Conservation (phyloP, 1,284 basidiomycete species). For the Rhodotorula sp. region DNA sequence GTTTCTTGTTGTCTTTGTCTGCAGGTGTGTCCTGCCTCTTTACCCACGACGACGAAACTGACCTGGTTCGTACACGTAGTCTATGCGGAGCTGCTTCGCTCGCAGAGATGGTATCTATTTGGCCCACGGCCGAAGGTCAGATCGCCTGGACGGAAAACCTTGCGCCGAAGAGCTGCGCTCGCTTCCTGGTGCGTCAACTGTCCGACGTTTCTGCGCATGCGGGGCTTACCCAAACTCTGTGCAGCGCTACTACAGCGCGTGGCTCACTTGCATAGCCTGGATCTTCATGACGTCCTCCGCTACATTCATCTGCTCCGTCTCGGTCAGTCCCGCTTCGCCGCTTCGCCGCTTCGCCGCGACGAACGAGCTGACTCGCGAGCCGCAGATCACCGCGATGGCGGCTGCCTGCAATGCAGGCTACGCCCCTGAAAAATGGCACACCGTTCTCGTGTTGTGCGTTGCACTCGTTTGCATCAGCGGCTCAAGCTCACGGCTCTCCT, state of each 20-base stretch:
- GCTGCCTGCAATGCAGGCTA: background rate
- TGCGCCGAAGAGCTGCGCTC: background rate
- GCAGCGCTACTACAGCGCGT: conserved; percentile 5
- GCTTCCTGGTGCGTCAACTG: background rate
- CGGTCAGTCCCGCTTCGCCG: background rate
- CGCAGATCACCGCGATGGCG: conserved; percentile 1
- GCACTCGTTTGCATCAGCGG: too few species aligned
- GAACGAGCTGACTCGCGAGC: background rate
- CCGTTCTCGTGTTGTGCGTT: background rate
- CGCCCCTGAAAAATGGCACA: background rate
- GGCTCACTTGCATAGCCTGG: conserved; percentile 1
- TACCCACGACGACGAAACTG: background rate
- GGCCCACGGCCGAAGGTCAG: conserved; percentile 12
- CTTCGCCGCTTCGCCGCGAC: background rate
- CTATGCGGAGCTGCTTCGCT: conserved; percentile 11
- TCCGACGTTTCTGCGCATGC: background rate
- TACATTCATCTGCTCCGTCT: background rate
- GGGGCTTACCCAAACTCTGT: background rate
- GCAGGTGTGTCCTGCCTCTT: background rate
- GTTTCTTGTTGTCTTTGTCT: conserved; percentile 5
- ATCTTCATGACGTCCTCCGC: background rate
- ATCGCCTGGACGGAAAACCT: conserved; percentile 9
- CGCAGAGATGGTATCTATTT: conserved; percentile 11
- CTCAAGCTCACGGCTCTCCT: background rate
- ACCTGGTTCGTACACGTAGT: background rate